Base-by-base conservation (phyloP, 768 basidiomycete genomes). In the Leucosporidium creatinivorum region DNA sequence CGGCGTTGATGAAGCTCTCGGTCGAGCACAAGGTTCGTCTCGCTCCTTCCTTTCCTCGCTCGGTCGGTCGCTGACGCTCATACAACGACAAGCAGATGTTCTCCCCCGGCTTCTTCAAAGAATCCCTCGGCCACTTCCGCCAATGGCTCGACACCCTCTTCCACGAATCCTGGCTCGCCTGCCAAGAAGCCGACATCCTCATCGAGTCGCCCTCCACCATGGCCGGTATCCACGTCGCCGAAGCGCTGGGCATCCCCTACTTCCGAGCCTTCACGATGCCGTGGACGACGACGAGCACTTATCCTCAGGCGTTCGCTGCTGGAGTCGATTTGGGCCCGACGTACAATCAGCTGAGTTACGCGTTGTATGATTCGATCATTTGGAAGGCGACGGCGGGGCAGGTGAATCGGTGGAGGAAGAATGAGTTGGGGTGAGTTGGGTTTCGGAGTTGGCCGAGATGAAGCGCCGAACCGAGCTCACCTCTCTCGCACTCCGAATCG, bases 151-250 rank as follows among this genome's bases (percentile, higher is more conserved):
- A 98, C 75, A 93, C 97, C 76, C 82, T 98, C 23, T 39, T 59
- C n/a, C 39, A 28, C 25, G 58, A 44, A 12, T 47, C 13, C 26
- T 26, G 58, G 58, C 26, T 25, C 15, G 93, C 93, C 0, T 97
- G 94, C 76, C 91, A 93, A 79, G 87, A 85, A 47, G 91, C 92
- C 0, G 93, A 98, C 77, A 84, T 97, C 39, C 83, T 98, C 48
- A 81, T 98, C 49, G 94, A 98, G 79, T 91, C 89, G 75, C 94
- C 94, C 0, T 93, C 90, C 75, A 92, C 94, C 17, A 97, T 98
- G 94, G 91, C 87, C 44, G 94, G 94, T 21, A 88, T 89, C 69
- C 94, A 98, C 74, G 94, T 98, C 60, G 94, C 94, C 33, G 94
- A 97, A 77, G 93, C 91, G 3, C 81, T 98, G 21, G 82, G 81